Percentiles rank a stretch among this genome's conserved stretches.
Evolutionary conservation across 306 rosid genomes (phyloP).

Genomic region (Quillaja saponaria): DNA sequence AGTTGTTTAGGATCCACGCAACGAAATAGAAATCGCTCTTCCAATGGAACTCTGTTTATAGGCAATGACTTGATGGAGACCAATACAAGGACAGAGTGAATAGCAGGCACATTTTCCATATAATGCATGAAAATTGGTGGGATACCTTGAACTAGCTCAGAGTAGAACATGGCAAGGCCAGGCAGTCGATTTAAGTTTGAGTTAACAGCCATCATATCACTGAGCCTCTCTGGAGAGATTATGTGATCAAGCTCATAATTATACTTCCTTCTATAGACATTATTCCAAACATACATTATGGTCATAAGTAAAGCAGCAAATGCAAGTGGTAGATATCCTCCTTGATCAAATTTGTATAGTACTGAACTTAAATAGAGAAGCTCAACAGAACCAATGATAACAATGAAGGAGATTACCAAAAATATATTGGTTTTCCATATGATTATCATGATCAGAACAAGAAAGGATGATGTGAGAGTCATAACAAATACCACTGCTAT

Average conservation of each 20-base stretch:
- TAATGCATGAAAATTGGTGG: constrained; percentile 86
- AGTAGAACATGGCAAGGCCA: constrained; percentile 75
- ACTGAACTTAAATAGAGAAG: constrained; percentile 67
- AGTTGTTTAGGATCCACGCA: constrained; percentile 53
- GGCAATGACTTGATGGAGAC: constrained; percentile 73
- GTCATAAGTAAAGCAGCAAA: constrained; percentile 55
- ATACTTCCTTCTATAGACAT: constrained; percentile 64
- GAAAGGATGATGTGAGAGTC: constrained; percentile 66
- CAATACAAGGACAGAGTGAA: constrained; percentile 65
- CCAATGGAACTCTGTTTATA: constrained; percentile 53
- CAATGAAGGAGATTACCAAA: constrained; percentile 45
- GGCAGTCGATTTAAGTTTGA: constrained; percentile 36
- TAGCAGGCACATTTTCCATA: constrained; percentile 57
- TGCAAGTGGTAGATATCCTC: constrained; percentile 83
- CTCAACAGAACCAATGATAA: constrained; percentile 59
- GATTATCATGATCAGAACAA: constrained; percentile 74
- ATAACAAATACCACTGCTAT: constrained; percentile 92
- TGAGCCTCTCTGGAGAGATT: constrained; percentile 49
- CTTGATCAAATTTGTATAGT: constrained; percentile 73
- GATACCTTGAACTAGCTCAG: constrained; percentile 84
- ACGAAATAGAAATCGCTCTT: constrained; percentile 65
- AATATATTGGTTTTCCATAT: constrained; percentile 74
- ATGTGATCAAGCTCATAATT: constrained; percentile 55
- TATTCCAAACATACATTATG: constrained; percentile 74
- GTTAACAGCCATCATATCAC: constrained; percentile 30